Conservation (phyloP, 2,329 filamentous ascomycete species). For the Triangularia verruculosa region DNA sequence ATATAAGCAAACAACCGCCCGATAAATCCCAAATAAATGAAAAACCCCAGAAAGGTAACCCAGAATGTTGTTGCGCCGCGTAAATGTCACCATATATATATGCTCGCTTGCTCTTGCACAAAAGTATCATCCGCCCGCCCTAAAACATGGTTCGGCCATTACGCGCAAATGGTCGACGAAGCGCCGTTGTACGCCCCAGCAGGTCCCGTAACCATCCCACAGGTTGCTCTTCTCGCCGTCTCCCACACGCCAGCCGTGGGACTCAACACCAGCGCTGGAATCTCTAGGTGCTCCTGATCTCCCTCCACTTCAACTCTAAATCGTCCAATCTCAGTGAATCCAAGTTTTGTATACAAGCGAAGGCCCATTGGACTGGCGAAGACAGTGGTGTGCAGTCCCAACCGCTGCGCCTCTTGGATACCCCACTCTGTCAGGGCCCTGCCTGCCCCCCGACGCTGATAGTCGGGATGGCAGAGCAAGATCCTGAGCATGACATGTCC, state of each 20-base stretch:
- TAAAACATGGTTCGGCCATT: background rate
- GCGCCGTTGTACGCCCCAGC: background rate
- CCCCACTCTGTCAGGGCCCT: constrained; percentile 25
- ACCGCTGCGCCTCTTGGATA: constrained; percentile 16
- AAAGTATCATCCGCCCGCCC: background rate
- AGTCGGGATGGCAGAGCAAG: constrained; percentile 25
- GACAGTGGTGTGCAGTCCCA: constrained; percentile 24
- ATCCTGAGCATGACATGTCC: constrained; percentile 29
- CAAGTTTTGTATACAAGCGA: constrained; percentile 24
- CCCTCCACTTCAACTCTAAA: constrained; percentile 27
- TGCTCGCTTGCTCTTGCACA: background rate
- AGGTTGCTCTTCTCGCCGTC: background rate
- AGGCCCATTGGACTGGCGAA: constrained; percentile 29
- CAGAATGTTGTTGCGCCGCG: background rate
- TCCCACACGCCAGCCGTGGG: background rate
- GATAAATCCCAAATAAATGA: background rate
- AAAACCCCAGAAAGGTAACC: background rate
- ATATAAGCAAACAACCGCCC: background rate
- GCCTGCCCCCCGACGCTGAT: constrained; percentile 26
- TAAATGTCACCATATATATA: background rate
- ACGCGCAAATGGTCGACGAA: background rate
- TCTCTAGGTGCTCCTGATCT: constrained; percentile 25
- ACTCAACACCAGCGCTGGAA: constrained; percentile 24
- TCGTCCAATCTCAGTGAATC: constrained; percentile 25
- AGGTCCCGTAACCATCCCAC: background rate